Conservation (phyloP, 768 basidiomycete species). For the Boletus barrowsii region DNA sequence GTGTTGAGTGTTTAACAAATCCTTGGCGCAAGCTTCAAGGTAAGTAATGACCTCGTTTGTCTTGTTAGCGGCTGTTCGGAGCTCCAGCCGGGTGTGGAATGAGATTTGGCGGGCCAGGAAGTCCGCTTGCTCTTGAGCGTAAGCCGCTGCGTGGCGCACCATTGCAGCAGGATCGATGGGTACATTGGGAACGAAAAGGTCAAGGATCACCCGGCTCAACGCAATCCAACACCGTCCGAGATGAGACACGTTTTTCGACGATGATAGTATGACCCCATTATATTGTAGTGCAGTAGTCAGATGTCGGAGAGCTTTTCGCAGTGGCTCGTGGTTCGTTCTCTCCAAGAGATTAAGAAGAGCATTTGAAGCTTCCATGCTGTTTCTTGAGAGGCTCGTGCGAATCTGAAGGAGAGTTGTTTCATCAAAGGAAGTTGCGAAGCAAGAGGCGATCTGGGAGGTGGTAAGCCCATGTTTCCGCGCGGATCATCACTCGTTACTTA, state of each 20-base stretch:
- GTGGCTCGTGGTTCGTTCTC: conserved; percentile 30
- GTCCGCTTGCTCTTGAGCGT: conserved; percentile 41
- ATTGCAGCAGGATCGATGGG: conserved; percentile 86
- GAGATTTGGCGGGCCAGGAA: conserved; percentile 46
- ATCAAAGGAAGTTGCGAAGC: conserved; percentile 43
- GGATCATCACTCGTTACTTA: conserved; percentile 24
- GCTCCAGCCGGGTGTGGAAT: conserved; percentile 57
- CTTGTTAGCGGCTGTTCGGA: conserved; percentile 51
- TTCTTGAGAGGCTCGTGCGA: conserved; percentile 1
- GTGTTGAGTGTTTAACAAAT: conserved; percentile 26
- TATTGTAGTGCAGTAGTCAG: conserved; percentile 28
- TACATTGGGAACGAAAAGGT: conserved; percentile 75
- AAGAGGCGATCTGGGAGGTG: conserved; percentile 35
- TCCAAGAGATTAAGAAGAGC: conserved; percentile 32
- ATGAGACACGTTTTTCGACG: conserved; percentile 28
- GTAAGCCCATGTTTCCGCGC: conserved; percentile 3
- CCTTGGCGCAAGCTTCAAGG: conserved; percentile 38
- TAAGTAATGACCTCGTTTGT: conserved; percentile 47
- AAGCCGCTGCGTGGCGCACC: conserved; percentile 43
- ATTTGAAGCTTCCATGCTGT: conserved; percentile 18
- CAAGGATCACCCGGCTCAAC: conserved; percentile 55
- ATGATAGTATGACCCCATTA: conserved; percentile 13
- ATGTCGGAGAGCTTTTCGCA: conserved; percentile 35
- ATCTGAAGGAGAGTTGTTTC: conserved; percentile 15
- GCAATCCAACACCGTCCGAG: conserved; percentile 58